Percentiles rank a stretch among this genome's conserved stretches.
Evolutionary conservation across 169 alveolate species (phyloP).

Genomic region (Plasmodium billcollinsi): DNA sequence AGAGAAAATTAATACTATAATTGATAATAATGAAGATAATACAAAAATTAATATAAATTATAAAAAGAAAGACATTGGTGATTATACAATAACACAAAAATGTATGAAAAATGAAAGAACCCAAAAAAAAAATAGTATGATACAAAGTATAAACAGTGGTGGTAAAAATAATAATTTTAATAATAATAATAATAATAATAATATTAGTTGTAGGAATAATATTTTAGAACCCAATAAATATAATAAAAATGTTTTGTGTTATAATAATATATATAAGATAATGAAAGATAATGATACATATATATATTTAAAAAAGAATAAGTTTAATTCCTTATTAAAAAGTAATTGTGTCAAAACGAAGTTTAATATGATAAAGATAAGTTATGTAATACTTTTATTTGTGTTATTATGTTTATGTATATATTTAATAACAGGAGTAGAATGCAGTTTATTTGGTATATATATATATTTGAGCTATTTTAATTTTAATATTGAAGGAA

Average conservation of each 20-base stretch:
- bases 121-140: no score
- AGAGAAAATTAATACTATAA: no score
- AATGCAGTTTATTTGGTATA: slow-evolving; percentile 39
- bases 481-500: slow-evolving; percentile 59
- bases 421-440: slow-evolving; percentile 41
- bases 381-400: slow-evolving; percentile 28
- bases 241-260: slow-evolving; percentile 25
- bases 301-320: slow-evolving; percentile 60
- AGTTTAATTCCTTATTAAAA: slow-evolving; percentile 46
- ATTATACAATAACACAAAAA: no score
- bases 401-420: slow-evolving; percentile 30
- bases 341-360: not conserved
- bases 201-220: not conserved
- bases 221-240: not conserved
- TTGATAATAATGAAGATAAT: no score
- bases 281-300: slow-evolving; percentile 74
- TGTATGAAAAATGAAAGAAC: no score
- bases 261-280: slow-evolving; percentile 30
- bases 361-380: slow-evolving; percentile 21
- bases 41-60: no score
- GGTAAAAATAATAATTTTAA: no score
- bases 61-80: no score
- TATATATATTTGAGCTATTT: slow-evolving; percentile 55
- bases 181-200: not conserved
- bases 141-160: no score